These are phyloP conservation scores for Melampsora abietis-canadensis DNA, from an alignment of 1,284 basidiomycete genomes.

Conservation along the genomic window DNA sequence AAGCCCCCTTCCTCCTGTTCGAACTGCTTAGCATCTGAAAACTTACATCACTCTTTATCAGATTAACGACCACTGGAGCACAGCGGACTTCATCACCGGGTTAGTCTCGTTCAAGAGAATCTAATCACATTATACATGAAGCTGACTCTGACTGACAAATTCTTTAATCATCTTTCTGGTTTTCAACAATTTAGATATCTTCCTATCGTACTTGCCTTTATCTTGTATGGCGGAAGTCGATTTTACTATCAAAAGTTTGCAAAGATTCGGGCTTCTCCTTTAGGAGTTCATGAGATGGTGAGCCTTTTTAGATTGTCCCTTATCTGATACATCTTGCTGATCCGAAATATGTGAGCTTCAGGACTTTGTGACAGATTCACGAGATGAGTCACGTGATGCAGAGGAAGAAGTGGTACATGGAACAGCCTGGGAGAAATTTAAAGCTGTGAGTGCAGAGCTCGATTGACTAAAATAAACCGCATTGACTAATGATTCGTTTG, in stretches of 20 bases:
- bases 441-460: neutral
- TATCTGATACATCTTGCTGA: neutral
- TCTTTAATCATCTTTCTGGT: neutral
- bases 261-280: neutral
- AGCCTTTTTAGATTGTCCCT: neutral
- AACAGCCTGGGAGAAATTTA: slow-evolving; percentile 16
- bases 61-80: slow-evolving; percentile 57
- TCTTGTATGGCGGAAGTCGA: slow-evolving; percentile 8
- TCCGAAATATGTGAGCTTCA: neutral
- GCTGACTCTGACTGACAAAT: neutral
- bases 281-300: slow-evolving; percentile 29
- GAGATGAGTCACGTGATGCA: slow-evolving; percentile 23
- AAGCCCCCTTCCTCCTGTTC: neutral
- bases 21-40: slow-evolving; percentile 53
- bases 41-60: slow-evolving; percentile 71
- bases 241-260: neutral
- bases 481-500: too few species aligned
- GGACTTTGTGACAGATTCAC: slow-evolving; percentile 35
- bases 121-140: neutral
- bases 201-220: slow-evolving; percentile 7
- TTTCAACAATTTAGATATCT: neutral
- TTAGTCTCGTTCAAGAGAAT: neutral
- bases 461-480: too few species aligned
- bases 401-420: slow-evolving; percentile 6
- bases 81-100: slow-evolving; percentile 49